These are phyloP conservation scores for Lenwebbia sp. DNA, from an alignment of 345 rosid genomes.

Conservation along the genomic window DNA sequence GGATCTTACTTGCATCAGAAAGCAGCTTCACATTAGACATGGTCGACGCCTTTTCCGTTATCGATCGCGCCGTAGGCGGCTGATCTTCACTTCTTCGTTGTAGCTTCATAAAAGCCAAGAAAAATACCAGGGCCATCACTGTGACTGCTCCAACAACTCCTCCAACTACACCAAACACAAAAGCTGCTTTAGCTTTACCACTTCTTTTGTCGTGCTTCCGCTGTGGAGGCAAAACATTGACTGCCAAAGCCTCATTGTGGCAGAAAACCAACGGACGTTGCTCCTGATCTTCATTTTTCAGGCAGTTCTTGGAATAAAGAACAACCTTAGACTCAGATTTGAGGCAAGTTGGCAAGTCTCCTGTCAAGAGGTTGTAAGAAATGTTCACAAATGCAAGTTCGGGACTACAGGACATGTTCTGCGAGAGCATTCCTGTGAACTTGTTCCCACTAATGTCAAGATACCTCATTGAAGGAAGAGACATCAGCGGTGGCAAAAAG, in stretches of 20 bases:
- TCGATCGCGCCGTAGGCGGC: conserved; percentile 13
- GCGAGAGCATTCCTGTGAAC: conserved; percentile 31
- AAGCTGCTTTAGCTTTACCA: conserved; percentile 11
- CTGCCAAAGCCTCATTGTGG: conserved; percentile 52
- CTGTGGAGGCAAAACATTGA: conserved; percentile 25
- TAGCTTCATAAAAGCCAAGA: conserved; percentile 15
- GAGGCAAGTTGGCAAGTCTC: conserved; percentile 52
- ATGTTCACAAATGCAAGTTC: conserved; percentile 32
- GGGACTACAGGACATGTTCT: conserved; percentile 41
- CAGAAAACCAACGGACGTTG: conserved; percentile 40
- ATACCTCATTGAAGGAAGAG: conserved; percentile 34
- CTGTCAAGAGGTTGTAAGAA: conserved; percentile 43
- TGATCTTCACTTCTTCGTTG: background rate
- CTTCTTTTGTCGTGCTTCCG: conserved; percentile 3
- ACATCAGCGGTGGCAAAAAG: conserved; percentile 28
- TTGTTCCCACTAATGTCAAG: conserved; percentile 39
- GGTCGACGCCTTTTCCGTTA: conserved; percentile 16
- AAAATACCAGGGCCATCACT: conserved; percentile 9
- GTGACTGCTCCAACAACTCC: conserved; percentile 26
- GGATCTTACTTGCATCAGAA: conserved; percentile 53
- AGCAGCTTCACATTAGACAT: conserved; percentile 36
- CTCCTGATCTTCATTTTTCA: conserved; percentile 22
- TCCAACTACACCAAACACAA: conserved; percentile 35
- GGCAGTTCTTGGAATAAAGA: conserved; percentile 31
- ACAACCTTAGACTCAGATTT: conserved; percentile 2